These are phyloP conservation scores for Claviceps fusiformis DNA, from an alignment of 2,329 filamentous ascomycete genomes.

Conservation along the genomic window DNA sequence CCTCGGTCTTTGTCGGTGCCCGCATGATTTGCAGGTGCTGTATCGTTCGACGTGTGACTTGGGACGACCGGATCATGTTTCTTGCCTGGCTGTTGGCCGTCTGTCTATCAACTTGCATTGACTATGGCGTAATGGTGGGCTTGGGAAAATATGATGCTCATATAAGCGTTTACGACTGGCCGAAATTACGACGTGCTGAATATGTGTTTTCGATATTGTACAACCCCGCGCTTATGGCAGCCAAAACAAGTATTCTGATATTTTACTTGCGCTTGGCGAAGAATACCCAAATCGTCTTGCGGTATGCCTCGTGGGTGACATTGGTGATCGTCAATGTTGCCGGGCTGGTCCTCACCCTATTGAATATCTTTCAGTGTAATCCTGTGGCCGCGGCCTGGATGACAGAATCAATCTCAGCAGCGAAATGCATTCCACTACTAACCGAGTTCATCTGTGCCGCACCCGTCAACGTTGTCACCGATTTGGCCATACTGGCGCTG, in stretches of 20 bases:
- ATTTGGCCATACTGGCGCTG: constrained; percentile 73
- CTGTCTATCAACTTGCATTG: constrained; percentile 53
- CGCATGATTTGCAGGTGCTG: constrained; percentile 59
- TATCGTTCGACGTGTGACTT: constrained; percentile 57
- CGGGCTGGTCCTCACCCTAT: constrained; percentile 64
- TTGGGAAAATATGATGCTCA: constrained; percentile 54
- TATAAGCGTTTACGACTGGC: constrained; percentile 36
- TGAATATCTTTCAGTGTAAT: constrained; percentile 77
- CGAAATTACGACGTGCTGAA: constrained; percentile 42
- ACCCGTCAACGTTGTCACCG: constrained; percentile 83
- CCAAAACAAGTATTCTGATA: constrained; percentile 82
- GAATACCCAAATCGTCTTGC: constrained; percentile 61
- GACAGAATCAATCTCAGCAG: constrained; percentile 17
- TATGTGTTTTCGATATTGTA: constrained; percentile 53
- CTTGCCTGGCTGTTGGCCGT: constrained; percentile 63
- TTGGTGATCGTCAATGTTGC: constrained; percentile 66
- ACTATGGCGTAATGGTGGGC: constrained; percentile 48
- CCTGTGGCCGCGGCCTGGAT: constrained; percentile 61
- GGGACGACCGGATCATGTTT: constrained; percentile 73
- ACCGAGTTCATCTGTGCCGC: constrained; percentile 61
- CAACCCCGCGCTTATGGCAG: constrained; percentile 82
- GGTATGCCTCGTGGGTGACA: constrained; percentile 69
- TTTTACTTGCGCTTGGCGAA: constrained; percentile 79
- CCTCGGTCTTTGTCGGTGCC: constrained; percentile 61
- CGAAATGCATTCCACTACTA: constrained; percentile 41